These are phyloP conservation scores for Acacia melanoxylon DNA, from an alignment of 306 rosid genomes.

Conservation along the genomic window DNA sequence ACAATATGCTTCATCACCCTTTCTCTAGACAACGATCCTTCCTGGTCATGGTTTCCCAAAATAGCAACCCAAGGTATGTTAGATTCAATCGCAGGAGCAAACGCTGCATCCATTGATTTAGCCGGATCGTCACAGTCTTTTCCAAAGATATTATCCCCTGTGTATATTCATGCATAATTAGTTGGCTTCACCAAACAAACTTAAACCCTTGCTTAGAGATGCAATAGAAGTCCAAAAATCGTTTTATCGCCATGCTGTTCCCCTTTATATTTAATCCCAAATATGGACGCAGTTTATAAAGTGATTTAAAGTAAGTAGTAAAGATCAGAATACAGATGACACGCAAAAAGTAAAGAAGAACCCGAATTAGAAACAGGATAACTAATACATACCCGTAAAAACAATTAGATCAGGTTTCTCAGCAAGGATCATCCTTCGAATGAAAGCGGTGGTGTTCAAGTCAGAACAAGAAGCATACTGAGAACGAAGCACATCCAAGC, in stretches of 20 bases:
- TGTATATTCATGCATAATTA: slow-evolving; percentile 6
- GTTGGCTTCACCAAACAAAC: slow-evolving; percentile 20
- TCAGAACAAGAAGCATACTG: slow-evolving; percentile 77
- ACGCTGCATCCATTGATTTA: slow-evolving; percentile 76
- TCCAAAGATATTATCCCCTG: slow-evolving; percentile 89
- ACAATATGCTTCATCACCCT: slow-evolving; percentile 84
- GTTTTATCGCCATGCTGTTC: slow-evolving; percentile 8
- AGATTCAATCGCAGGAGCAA: slow-evolving; percentile 85
- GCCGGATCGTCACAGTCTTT: slow-evolving; percentile 62
- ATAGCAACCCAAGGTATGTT: slow-evolving; percentile 91
- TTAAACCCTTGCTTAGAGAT: slow-evolving; percentile 12
- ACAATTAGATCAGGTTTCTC: slow-evolving; percentile 93
- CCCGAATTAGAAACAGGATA: neutral
- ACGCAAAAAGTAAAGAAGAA: too few relatives aligned
- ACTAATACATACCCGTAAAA: slow-evolving; percentile 66
- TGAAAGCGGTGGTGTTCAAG: slow-evolving; percentile 74
- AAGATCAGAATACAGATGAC: neutral
- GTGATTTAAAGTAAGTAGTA: slow-evolving; percentile 10
- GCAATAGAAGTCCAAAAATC: slow-evolving; percentile 15
- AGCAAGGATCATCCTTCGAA: slow-evolving; percentile 75
- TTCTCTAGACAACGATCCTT: slow-evolving; percentile 81
- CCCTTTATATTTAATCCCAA: too few relatives aligned
- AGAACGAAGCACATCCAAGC: slow-evolving; percentile 58
- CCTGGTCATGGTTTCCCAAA: slow-evolving; percentile 96
- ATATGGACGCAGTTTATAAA: neutral